phyloP scores from a whole-genome alignment of 2,329 filamentous ascomycete species.

The Cordyceps javanica region DNA sequence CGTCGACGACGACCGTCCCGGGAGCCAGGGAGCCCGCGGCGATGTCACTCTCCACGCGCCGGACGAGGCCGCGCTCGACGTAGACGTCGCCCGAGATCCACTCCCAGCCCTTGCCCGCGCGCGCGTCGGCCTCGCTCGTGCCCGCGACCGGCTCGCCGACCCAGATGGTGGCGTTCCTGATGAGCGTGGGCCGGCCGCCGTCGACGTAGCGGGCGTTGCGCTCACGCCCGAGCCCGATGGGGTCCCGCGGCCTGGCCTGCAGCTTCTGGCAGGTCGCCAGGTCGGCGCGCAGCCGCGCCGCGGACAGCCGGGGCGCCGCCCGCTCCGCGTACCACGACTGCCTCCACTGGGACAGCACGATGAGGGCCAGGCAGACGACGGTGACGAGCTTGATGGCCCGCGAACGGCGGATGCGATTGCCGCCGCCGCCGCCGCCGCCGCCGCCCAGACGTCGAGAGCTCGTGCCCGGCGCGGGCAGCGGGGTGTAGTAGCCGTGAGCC shows the following conservation, averaged over 20 bases:
- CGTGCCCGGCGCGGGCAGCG: slow-evolving; percentile 15
- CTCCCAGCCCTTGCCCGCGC: slow-evolving; percentile 51
- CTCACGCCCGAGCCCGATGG: slow-evolving; percentile 48
- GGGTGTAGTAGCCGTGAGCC: slow-evolving; percentile 14
- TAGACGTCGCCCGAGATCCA: slow-evolving; percentile 58
- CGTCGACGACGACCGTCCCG: slow-evolving; percentile 48
- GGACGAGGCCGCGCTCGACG: slow-evolving; percentile 55
- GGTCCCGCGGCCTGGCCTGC: slow-evolving; percentile 47
- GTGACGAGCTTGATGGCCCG: slow-evolving; percentile 37
- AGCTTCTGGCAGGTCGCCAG: slow-evolving; percentile 51
- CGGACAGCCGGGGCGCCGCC: slow-evolving; percentile 37
- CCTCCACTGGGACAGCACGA: slow-evolving; percentile 43
- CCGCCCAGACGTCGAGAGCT: slow-evolving; percentile 19
- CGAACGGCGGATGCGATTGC: slow-evolving; percentile 32
- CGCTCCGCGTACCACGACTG: slow-evolving; percentile 29
- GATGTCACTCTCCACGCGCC: slow-evolving; percentile 43
- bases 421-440: no score
- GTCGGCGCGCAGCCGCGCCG: slow-evolving; percentile 46
- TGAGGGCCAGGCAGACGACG: slow-evolving; percentile 43
- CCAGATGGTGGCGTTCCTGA: slow-evolving; percentile 63
- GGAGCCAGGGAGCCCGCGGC: slow-evolving; percentile 35
- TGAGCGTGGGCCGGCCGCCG: slow-evolving; percentile 53
- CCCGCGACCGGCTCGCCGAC: slow-evolving; percentile 53
- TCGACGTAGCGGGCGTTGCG: slow-evolving; percentile 56
- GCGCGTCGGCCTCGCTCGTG: slow-evolving; percentile 45